These are phyloP conservation scores for Fusarium torulosum DNA, from an alignment of 2,329 filamentous ascomycete genomes.

Conservation along the genomic window DNA sequence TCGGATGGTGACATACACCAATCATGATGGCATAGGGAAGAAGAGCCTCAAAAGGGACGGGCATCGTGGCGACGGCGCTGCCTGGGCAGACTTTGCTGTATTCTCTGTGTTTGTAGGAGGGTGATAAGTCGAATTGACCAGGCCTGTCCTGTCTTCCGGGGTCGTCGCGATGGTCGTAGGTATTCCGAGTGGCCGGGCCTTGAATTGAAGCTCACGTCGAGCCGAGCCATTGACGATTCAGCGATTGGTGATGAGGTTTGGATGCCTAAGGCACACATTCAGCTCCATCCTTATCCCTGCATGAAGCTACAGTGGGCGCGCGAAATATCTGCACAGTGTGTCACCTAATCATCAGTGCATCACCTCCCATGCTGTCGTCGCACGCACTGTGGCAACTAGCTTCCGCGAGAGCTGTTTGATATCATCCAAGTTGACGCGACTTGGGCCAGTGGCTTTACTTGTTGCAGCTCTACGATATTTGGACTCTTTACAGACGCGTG, in stretches of 20 bases:
- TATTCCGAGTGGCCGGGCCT: conserved; percentile 43
- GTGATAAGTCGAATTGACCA: conserved; percentile 43
- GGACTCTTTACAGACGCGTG: conserved; percentile 24
- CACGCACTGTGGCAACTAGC: conserved; percentile 49
- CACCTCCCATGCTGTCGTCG: conserved; percentile 28
- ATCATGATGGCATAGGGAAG: conserved; percentile 75
- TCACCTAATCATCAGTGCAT: conserved; percentile 2
- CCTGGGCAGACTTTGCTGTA: conserved; percentile 49
- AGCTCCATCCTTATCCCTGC: conserved; percentile 39
- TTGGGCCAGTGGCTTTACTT: conserved; percentile 28
- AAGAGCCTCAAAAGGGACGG: conserved; percentile 73
- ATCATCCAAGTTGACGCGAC: conserved; percentile 45
- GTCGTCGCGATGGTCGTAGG: conserved; percentile 34
- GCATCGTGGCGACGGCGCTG: conserved; percentile 61
- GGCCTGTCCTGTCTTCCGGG: conserved; percentile 36
- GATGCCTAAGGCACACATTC: conserved; percentile 45
- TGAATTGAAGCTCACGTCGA: conserved; percentile 48
- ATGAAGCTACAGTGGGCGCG: conserved; percentile 20
- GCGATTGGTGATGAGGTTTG: conserved; percentile 45
- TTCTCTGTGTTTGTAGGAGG: conserved; percentile 16
- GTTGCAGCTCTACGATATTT: conserved; percentile 25
- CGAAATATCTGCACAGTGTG: conserved; percentile 8
- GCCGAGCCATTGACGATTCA: conserved; percentile 48
- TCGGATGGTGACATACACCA: conserved; percentile 60
- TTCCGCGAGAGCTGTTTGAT: conserved; percentile 46